Base-by-base conservation (phyloP, 2,329 filamentous ascomycete species). In the Botrytis hyacinthi region DNA sequence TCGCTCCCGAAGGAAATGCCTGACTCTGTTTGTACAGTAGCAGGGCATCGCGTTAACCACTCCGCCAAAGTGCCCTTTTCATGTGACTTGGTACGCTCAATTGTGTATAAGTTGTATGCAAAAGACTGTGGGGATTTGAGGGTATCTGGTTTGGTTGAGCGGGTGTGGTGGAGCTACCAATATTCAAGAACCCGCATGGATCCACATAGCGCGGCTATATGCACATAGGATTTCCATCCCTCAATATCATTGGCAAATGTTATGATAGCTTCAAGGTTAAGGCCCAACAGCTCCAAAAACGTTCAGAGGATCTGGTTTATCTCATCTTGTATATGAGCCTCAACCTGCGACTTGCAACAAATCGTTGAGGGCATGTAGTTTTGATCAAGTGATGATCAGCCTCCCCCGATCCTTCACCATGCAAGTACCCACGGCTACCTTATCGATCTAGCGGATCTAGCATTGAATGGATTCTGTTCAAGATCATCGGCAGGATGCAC, bases 31-130 rank as follows among this genome's bases (percentile, higher is more conserved):
- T 0, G 1, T 22, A 70, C 42, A 70, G 40, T 71, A 71, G 69
- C 69, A 71, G 69, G 69, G 54, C 69, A 63, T 71, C 69, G 69
- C 69, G 69, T 71, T 71, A 71, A 71, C 69, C 69, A 71, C 69
- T 71, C 66, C 66, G 66, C 66, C 66, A 69, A 69, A 69, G 66
- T 54, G 65, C 66, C 66, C 0, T 16, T 42, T 42, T 8, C 3
- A 42, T 68, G 42, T 54, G 1, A 14, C 0, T 8, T 8, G 0
- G 0, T 3, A 0, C 0, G 1, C 2, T 32, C 8, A 29, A 16
- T 10, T 42, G 7, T 26, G 0, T 57, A 68, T 57, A 42, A 12
- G 0, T 14, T 54, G 8, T 54, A 54, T 40, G 7, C 1, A 18
- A 1, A 3, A 4, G 4, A 29, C 10, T 5, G 65, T 54, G 22